Evolutionary conservation across 495 filamentous ascomycete genomes (phyloP), one percentile per base, ranked within the genome.

Genomic region (Penicillium dipodomyicola): DNA sequence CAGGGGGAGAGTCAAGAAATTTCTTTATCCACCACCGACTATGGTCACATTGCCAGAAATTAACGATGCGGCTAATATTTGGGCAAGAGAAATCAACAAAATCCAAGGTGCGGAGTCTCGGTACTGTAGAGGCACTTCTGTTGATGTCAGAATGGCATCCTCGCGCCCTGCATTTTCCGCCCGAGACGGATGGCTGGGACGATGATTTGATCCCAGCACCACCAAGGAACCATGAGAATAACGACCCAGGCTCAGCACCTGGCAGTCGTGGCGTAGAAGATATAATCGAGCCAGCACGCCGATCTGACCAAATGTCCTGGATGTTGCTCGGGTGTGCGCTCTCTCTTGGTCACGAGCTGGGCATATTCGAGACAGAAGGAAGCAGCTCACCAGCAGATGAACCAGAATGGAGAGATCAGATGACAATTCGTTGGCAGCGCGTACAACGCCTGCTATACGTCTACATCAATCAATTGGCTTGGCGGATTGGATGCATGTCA

Each of bases 271-370:
- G 72, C 70, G 52, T 79, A 5, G 73, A 77, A 46, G 76, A 79
- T 49, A 76, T 79, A 62, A 76, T 80, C 49, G 80, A 82, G 50
- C 78, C 78, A 4, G 78, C 80, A 10, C 69, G 74, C 47, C 61
- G 80, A 56, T 81, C 79, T 1, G 80, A 82, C 58, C 75, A 78
- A n/a, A 81, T 82, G 80, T 81, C 79, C 0, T 82, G 80, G 80
- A 81, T 81, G 77, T 58, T 79, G 7, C 70, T 82, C 15, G 79
- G 79, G 0, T 79, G 72, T 58, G 79, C 75, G 0, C 59, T 81
- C 11, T 79, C 78, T n/a, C 71, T 82, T 17, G 72, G 77, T 0
- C 77, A 82, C 49, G 79, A 81, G 51, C 61, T 82, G 19, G 77
- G 77, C 1, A 69, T 82, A 8, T 82, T 80, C 48, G 78, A 82